These are phyloP conservation scores for Globisporangium irregulare DNA, from an alignment of 352 stramenopile genomes.

Conservation along the genomic window DNA sequence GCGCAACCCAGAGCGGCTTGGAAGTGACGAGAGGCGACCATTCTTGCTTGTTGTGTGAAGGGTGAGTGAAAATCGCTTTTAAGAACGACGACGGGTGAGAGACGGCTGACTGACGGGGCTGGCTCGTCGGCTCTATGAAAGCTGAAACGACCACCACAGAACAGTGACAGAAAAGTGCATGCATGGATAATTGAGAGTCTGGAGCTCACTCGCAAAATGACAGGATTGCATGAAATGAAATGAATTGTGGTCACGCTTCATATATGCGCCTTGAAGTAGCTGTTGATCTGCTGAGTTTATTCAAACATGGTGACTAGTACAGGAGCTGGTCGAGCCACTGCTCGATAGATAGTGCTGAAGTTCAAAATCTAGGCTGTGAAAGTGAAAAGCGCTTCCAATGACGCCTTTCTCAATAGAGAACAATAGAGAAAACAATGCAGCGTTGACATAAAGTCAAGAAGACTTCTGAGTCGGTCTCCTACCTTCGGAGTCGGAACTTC, in stretches of 20 bases:
- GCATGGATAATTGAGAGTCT: neutral
- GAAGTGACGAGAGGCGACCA: neutral
- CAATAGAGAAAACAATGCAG: neutral
- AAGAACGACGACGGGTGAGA: neutral
- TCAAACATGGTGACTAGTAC: too few relatives aligned
- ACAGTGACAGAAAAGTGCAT: neutral
- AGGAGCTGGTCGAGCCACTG: neutral
- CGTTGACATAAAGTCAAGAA: neutral
- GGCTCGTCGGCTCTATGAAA: neutral
- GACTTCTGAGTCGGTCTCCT: neutral
- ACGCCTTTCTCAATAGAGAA: constrained; percentile 1
- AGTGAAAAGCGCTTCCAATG: constrained; percentile 8
- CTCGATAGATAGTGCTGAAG: neutral
- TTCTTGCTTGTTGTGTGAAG: neutral
- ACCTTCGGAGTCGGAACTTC: constrained; percentile 8
- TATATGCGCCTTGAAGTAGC: too few relatives aligned
- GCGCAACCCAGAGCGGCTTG: neutral
- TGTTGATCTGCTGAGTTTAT: too few relatives aligned
- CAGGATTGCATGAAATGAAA: too few relatives aligned
- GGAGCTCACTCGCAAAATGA: too few relatives aligned
- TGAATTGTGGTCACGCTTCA: too few relatives aligned
- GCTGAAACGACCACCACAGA: neutral
- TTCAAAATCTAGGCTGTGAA: neutral
- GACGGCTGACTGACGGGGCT: neutral
- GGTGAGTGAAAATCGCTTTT: neutral